Base-by-base conservation (phyloP, 2,329 filamentous ascomycete genomes). In the Trichoderma sp. region DNA sequence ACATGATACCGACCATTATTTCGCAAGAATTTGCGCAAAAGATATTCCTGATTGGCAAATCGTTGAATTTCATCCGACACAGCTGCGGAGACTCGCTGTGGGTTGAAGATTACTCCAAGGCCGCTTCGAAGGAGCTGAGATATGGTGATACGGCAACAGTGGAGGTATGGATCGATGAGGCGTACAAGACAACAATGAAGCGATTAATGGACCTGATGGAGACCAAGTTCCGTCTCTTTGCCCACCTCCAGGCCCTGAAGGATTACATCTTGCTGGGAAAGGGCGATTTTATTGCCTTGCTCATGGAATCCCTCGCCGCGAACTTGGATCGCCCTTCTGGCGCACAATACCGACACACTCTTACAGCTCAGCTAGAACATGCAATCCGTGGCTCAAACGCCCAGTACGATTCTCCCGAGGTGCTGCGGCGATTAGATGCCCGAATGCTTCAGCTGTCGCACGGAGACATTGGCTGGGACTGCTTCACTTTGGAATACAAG, bases 401-500 rank as follows among this genome's bases (percentile, higher is more conserved):
- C 7, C 97, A 99, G 83, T 97, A 95, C 82, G 97, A 99, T 84
- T 93, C 93, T 4, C 91, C 94, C 1, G 97, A 99, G 81, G 95
- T 99, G 6, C 90, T 99, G 33, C 92, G 95, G 6, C 91, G 97
- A 12, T 89, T 99, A 4, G 97, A 99, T 84, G 96, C 97, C n/a
- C 94, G 97, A 77, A 98, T 99, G 96, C 89, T 99, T 56, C 96
- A 98, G 85, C 89, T 98, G 6, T 97, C 94, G 9, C 95, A 98
- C 80, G 97, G 97, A 69, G 97, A 99, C 80, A 98, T 98, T 71
- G 97, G 97, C 67, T 99, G 97, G 97, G 97, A 99, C 82, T 98
- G 97, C 82, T 99, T 99, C 85, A 99, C 97, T 0, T 91, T 99
- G 9, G 97, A 99, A 83, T 99, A 99, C 86, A 98, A 98, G 83